phyloP scores from a whole-genome alignment of 495 filamentous ascomycete species.

The Lindgomyces ingoldianus region DNA sequence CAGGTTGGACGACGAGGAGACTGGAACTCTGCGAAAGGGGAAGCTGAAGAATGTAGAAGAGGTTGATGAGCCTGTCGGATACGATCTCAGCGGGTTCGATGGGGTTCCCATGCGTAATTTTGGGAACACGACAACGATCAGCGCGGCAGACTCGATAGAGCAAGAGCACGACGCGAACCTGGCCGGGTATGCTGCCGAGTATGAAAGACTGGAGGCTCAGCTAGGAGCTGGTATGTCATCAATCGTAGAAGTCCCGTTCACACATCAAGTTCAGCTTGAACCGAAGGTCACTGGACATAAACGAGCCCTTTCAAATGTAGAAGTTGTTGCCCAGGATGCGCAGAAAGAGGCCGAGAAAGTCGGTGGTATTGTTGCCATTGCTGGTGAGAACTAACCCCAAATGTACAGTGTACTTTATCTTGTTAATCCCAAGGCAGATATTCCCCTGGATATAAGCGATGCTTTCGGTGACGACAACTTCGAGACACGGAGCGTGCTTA shows the following conservation, averaged over 20 bases:
- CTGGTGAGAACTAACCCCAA: not conserved
- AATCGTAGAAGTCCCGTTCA: constrained; percentile 30
- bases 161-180: constrained; percentile 20
- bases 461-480: constrained; percentile 17
- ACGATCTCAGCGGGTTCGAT: constrained; percentile 36
- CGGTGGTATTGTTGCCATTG: constrained; percentile 34
- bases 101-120: constrained; percentile 33
- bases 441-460: constrained; percentile 31
- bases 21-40: not conserved
- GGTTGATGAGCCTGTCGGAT: constrained; percentile 27
- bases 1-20: constrained; percentile 31
- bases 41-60: constrained; percentile 30
- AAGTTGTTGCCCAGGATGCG: constrained; percentile 14
- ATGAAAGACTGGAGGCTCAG: constrained; percentile 33
- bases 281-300: not conserved
- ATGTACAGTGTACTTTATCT: not conserved
- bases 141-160: constrained; percentile 22
- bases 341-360: constrained; percentile 33
- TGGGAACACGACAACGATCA: constrained; percentile 3
- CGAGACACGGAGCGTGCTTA: constrained; percentile 23
- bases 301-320: constrained; percentile 10
- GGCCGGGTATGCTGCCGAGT: constrained; percentile 37
- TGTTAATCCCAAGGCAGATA: constrained; percentile 15
- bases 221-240: constrained; percentile 35
- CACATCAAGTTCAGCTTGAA: constrained; percentile 5